Conservation (phyloP, 257 asterid genomes). For the Scutellaria barbata region DNA sequence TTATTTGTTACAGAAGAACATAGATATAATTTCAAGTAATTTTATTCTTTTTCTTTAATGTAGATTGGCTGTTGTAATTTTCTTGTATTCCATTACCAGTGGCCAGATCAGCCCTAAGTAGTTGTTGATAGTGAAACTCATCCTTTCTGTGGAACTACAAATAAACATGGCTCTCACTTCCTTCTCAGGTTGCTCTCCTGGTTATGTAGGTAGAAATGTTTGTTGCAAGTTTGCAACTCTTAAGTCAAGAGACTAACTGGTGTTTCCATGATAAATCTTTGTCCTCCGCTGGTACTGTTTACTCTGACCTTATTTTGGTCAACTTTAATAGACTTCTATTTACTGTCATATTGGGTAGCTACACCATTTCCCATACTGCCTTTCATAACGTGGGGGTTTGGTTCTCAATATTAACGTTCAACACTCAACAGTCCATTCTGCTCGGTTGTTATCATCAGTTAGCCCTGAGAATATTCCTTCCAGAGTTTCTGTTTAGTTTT, state of each 20-base stretch:
- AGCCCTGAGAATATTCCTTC: neutral
- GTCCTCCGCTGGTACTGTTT: slow-evolving; percentile 5
- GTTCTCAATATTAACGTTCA: neutral
- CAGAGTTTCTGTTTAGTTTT: slow-evolving; percentile 14
- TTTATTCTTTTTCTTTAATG: neutral
- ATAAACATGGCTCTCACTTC: neutral
- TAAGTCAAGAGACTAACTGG: neutral
- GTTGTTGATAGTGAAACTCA: slow-evolving; percentile 10
- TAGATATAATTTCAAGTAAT: neutral
- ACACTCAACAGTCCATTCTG: slow-evolving; percentile 9
- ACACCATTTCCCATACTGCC: neutral
- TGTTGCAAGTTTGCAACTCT: slow-evolving; percentile 28
- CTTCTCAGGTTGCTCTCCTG: neutral
- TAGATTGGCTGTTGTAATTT: slow-evolving; percentile 17
- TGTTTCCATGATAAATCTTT: slow-evolving; percentile 19
- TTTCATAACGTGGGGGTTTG: neutral
- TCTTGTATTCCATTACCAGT: slow-evolving; percentile 14
- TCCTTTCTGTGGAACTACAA: neutral
- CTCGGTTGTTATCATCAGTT: neutral
- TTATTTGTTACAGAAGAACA: neutral
- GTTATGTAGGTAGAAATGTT: slow-evolving; percentile 15
- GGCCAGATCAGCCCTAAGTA: slow-evolving; percentile 7
- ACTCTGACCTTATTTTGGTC: neutral
- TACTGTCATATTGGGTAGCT: neutral
- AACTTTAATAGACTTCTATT: slow-evolving; percentile 1